phyloP scores from a whole-genome alignment of 352 stramenopile species.

The Saprolegnia diclina region DNA sequence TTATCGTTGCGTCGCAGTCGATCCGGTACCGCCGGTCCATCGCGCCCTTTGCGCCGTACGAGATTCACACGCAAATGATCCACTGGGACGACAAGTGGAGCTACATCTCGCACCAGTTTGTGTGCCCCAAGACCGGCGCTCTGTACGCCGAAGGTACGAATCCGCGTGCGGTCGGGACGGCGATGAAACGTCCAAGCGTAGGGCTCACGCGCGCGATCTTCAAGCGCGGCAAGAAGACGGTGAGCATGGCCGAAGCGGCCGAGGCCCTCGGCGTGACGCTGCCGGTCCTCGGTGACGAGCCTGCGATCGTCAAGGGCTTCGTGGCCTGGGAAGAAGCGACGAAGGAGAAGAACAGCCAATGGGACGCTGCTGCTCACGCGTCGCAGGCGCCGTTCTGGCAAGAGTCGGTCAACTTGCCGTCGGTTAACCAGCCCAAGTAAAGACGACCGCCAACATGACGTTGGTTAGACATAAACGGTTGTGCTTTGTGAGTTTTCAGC shows the following conservation, averaged over 20 bases:
- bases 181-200: not conserved
- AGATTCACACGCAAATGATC: conserved; percentile 50
- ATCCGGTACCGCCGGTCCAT: conserved; percentile 63
- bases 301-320: conserved; percentile 40
- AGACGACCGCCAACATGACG: no score
- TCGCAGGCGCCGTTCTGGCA: not conserved
- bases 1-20: conserved; percentile 27
- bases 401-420: conserved; percentile 7
- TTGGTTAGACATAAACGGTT: no score
- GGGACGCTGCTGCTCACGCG: conserved; percentile 6
- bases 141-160: conserved; percentile 43
- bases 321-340: conserved; percentile 39
- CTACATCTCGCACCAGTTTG: conserved; percentile 57
- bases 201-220: conserved; percentile 33
- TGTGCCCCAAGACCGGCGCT: conserved; percentile 44
- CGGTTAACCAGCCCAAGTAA: no score
- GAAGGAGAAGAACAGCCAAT: conserved; percentile 30
- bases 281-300: conserved; percentile 30
- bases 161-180: no score
- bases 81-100: conserved; percentile 57
- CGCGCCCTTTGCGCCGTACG: conserved; percentile 48
- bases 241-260: conserved; percentile 31
- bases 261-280: conserved; percentile 33
- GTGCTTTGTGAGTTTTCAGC: no score
- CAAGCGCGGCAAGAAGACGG: conserved; percentile 30